Evolutionary conservation across 169 alveolate species (phyloP), one percentile per base, ranked within the genome.

Genomic region (Besnoitia besnoiti): DNA sequence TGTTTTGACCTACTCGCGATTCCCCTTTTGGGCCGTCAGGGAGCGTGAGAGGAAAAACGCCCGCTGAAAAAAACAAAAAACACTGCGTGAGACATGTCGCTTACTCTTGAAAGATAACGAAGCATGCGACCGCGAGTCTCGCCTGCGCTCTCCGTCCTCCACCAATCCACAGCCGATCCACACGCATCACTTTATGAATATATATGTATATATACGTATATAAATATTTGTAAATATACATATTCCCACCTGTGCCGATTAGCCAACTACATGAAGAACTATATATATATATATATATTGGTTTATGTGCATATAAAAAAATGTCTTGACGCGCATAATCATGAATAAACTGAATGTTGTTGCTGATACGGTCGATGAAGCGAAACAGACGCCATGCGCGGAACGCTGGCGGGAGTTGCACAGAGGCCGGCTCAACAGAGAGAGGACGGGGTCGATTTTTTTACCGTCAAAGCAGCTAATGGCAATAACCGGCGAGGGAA

Each of bases 391-490:
- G n/a, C n/a, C n/a, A n/a, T n/a, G n/a, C n/a, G n/a, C n/a, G n/a
- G n/a, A n/a, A n/a, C n/a, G n/a, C n/a, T n/a, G n/a, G n/a, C n/a
- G n/a, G n/a, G n/a, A n/a, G n/a, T n/a, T n/a, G n/a, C n/a, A n/a
- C n/a, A n/a, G n/a, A n/a, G n/a, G n/a, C n/a, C n/a, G n/a, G n/a
- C n/a, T n/a, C n/a, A n/a, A n/a, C n/a, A n/a, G n/a, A n/a, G n/a
- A n/a, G n/a, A n/a, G n/a, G n/a, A n/a, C n/a, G n/a, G n/a, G n/a
- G n/a, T n/a, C n/a, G n/a, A n/a, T n/a, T n/a, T 55, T 55, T 55
- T 55, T 85, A 91, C 94, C 99, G 94, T 96, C 96, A 93, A 97
- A 98, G 90, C 97, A 97, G 75, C 97, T 96, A 2, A 98, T 98
- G 39, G 96, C 95, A 91, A 97, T 88, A 85, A 97, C 96, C 39